phyloP scores from a whole-genome alignment of 2,329 filamentous ascomycete species.

The Colletotrichum higginsianum region DNA sequence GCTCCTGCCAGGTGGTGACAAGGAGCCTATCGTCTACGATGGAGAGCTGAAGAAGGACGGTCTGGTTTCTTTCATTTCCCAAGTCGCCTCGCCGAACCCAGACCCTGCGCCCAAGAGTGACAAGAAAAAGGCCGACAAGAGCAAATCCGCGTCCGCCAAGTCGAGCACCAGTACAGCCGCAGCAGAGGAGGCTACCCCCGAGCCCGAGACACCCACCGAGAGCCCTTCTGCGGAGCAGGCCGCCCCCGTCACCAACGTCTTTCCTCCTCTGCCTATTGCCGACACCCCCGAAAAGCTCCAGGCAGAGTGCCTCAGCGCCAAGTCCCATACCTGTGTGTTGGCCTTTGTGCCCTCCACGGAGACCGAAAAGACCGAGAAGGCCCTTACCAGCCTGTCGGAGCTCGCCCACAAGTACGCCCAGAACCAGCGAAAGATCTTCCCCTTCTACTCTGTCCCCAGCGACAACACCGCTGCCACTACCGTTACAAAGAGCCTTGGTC shows the following conservation, averaged over 20 bases:
- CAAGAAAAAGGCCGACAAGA: conserved; percentile 59
- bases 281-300: conserved; percentile 75
- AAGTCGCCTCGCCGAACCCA: conserved; percentile 84
- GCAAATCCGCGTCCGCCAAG: conserved; percentile 28
- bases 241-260: conserved; percentile 48
- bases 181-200: conserved; percentile 44
- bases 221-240: conserved; percentile 51
- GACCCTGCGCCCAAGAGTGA: conserved; percentile 74
- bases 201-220: conserved; percentile 56
- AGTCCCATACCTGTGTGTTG: conserved; percentile 87
- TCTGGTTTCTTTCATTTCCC: conserved; percentile 86
- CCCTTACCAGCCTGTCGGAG: conserved; percentile 76
- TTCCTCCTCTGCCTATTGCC: conserved; percentile 78
- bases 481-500: conserved; percentile 73
- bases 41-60: conserved; percentile 89
- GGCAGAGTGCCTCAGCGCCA: conserved; percentile 80
- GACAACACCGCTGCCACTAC: conserved; percentile 47
- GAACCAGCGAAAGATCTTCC: conserved; percentile 80
- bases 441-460: conserved; percentile 82
- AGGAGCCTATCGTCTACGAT: conserved; percentile 80
- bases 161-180: conserved; percentile 29
- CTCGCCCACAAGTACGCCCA: conserved; percentile 82
- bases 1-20: conserved; percentile 79
- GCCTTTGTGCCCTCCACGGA: conserved; percentile 73
- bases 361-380: conserved; percentile 67